Conservation (phyloP, 2,329 filamentous ascomycete genomes). For the Cytospora piceicola region DNA sequence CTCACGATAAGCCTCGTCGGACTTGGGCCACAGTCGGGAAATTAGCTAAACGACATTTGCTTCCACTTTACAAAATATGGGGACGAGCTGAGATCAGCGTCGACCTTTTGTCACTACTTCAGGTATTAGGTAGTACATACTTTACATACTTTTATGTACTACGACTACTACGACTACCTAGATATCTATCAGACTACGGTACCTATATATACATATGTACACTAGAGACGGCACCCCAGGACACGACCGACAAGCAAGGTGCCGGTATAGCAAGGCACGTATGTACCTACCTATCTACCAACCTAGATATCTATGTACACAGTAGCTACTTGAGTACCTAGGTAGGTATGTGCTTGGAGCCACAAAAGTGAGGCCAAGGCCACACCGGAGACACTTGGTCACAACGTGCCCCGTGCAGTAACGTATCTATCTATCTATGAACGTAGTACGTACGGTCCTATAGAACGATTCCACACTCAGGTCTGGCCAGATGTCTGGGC, state of each 20-base stretch:
- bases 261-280: no score
- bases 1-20: constrained; percentile 7
- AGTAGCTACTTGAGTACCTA: no score
- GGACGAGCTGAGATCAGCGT: constrained; percentile 16
- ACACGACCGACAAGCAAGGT: neutral
- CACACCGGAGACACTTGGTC: neutral
- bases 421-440: no score
- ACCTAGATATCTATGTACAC: no score
- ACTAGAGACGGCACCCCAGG: neutral
- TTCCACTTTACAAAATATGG: constrained; percentile 29
- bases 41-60: constrained; percentile 42
- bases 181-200: no score
- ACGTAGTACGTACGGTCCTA: neutral
- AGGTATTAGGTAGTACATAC: neutral
- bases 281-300: no score
- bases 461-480: no score
- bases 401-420: neutral
- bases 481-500: neutral
- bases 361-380: neutral
- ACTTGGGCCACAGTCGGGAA: constrained; percentile 34
- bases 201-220: no score
- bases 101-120: constrained; percentile 1
- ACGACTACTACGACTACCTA: no score
- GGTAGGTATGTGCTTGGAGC: no score
- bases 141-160: no score